phyloP scores from a whole-genome alignment of 768 basidiomycete species.

The Calvatia gigantea region DNA sequence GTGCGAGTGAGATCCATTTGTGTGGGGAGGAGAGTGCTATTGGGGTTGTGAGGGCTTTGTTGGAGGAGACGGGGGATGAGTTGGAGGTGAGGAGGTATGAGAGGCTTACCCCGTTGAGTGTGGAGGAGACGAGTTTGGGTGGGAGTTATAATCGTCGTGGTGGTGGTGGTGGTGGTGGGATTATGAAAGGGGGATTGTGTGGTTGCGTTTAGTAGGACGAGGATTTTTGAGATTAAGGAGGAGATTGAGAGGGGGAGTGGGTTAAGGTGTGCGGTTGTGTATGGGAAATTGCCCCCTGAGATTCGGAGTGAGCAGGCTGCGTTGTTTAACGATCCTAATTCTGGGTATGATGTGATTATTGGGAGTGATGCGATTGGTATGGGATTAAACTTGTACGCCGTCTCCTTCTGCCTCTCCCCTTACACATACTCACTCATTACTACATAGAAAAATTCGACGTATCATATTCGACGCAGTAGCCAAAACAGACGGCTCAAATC shows the following conservation, averaged over 20 bases:
- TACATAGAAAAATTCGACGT: constrained; percentile 17
- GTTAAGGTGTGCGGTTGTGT: constrained; percentile 85
- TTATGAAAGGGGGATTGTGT: constrained; percentile 87
- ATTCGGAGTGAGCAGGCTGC: constrained; percentile 88
- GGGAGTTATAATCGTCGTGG: constrained; percentile 63
- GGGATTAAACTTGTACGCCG: constrained; percentile 86
- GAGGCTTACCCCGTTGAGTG: constrained; percentile 79
- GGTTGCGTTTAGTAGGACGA: constrained; percentile 75
- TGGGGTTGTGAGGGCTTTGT: constrained; percentile 65
- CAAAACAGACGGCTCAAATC: neutral
- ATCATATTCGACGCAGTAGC: constrained; percentile 20
- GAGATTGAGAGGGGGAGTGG: constrained; percentile 67
- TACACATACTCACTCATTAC: constrained; percentile 51
- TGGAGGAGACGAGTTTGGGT: constrained; percentile 61
- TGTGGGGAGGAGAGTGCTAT: constrained; percentile 95
- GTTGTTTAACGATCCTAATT: constrained; percentile 82
- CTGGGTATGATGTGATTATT: constrained; percentile 85
- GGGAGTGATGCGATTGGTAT: constrained; percentile 96
- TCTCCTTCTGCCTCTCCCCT: neutral
- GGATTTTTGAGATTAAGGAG: constrained; percentile 77
- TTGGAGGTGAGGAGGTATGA: constrained; percentile 78
- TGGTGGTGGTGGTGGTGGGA: no score
- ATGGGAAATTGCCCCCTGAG: constrained; percentile 90
- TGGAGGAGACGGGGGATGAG: constrained; percentile 80
- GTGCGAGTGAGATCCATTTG: constrained; percentile 83